Conservation (phyloP, 1,284 basidiomycete genomes). For the Abortiporus biennis region DNA sequence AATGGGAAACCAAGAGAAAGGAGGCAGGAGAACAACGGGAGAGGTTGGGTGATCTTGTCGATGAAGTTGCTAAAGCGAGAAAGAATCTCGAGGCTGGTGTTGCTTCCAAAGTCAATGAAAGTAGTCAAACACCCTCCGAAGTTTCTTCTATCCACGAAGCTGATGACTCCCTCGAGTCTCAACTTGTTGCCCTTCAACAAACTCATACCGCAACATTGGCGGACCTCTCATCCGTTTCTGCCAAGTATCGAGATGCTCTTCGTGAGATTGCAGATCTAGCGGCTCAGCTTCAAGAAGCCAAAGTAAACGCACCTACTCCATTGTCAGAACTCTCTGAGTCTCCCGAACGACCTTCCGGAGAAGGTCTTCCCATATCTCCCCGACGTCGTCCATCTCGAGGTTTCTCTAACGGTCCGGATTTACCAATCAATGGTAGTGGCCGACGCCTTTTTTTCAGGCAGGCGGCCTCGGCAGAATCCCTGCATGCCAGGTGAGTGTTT, state of each 20-base stretch:
- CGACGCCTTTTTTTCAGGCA: slow-evolving; percentile 78
- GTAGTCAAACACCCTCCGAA: slow-evolving; percentile 19
- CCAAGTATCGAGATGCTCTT: slow-evolving; percentile 85
- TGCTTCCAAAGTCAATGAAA: slow-evolving; percentile 18
- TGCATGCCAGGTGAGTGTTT: slow-evolving; percentile 64
- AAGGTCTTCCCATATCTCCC: slow-evolving; percentile 36
- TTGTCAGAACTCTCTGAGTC: slow-evolving; percentile 32
- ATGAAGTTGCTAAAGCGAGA: slow-evolving; percentile 66
- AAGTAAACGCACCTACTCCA: slow-evolving; percentile 35
- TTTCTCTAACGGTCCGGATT: slow-evolving; percentile 39
- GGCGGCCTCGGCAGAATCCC: slow-evolving; percentile 77
- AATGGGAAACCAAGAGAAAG: slow-evolving; percentile 66
- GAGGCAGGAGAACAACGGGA: slow-evolving; percentile 60
- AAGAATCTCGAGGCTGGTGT: slow-evolving; percentile 47
- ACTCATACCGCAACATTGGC: slow-evolving; percentile 75
- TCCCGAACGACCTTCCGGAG: slow-evolving; percentile 43
- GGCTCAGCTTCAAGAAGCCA: slow-evolving; percentile 77
- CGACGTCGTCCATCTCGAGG: slow-evolving; percentile 46
- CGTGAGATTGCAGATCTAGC: slow-evolving; percentile 84
- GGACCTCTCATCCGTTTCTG: slow-evolving; percentile 72
- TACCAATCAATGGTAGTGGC: slow-evolving; percentile 37
- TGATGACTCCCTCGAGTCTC: slow-evolving; percentile 41
- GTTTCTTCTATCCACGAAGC: slow-evolving; percentile 17
- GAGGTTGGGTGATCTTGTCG: slow-evolving; percentile 60
- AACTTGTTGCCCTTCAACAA: slow-evolving; percentile 63